phyloP scores from a whole-genome alignment of 495 filamentous ascomycete species.

The Cryomyces antarcticus region DNA sequence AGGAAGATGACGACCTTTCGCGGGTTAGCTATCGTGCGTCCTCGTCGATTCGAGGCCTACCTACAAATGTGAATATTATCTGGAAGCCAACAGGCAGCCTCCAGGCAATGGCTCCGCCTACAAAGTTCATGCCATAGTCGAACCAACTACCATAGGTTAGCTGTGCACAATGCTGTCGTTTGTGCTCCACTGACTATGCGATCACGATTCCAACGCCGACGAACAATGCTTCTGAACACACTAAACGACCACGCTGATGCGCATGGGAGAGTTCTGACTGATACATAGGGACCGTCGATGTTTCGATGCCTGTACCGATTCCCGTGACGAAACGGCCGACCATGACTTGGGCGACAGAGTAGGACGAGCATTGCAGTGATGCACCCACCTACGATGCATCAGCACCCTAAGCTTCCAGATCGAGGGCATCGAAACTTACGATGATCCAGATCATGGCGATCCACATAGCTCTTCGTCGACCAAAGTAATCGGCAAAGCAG shows the following conservation, averaged over 20 bases:
- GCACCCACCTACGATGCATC: conserved; percentile 6
- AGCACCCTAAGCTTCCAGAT: background rate
- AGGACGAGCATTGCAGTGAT: conserved; percentile 12
- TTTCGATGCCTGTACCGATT: conserved; percentile 16
- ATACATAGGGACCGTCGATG: conserved; percentile 10
- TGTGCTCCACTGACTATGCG: conserved; percentile 9
- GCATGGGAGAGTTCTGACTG: conserved; percentile 16
- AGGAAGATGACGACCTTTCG: conserved; percentile 10
- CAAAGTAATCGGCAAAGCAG: conserved; percentile 12
- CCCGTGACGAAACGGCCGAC: conserved; percentile 13
- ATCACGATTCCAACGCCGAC: conserved; percentile 17
- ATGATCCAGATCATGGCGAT: conserved; percentile 17
- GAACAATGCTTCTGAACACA: conserved; percentile 15
- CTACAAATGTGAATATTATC: conserved; percentile 12
- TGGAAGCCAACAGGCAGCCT: conserved; percentile 16
- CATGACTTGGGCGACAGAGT: conserved; percentile 12
- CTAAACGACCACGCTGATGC: conserved; percentile 11
- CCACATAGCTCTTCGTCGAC: conserved; percentile 15
- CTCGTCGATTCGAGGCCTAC: background rate
- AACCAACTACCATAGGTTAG: conserved; percentile 3
- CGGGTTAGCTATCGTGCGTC: background rate
- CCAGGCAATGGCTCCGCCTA: conserved; percentile 13
- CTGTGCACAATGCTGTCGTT: background rate
- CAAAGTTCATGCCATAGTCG: conserved; percentile 12
- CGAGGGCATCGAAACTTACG: conserved; percentile 1